Conservation (phyloP, 768 basidiomycete genomes). For the Suillus spraguei region DNA sequence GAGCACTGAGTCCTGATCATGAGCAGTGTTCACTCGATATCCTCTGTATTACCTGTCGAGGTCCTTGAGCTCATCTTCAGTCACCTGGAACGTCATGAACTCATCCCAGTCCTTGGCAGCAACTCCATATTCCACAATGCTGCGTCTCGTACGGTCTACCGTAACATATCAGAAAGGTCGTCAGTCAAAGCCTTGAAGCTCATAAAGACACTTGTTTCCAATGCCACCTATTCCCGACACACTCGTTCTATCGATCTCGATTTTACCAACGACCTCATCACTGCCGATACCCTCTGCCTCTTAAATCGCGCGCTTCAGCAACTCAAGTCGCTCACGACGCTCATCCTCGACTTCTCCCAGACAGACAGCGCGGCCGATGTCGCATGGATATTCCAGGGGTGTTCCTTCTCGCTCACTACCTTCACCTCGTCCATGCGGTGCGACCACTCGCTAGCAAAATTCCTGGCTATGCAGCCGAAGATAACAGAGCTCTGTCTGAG, state of each 20-base stretch:
- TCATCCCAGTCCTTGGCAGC: conserved; percentile 26
- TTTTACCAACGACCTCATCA: conserved; percentile 39
- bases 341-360: conserved; percentile 52
- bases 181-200: conserved; percentile 37
- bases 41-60: conserved; percentile 36
- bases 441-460: conserved; percentile 46
- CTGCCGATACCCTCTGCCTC: conserved; percentile 51
- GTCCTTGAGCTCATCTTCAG: conserved; percentile 36
- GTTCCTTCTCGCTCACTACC: conserved; percentile 45
- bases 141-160: conserved; percentile 38
- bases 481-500: conserved; percentile 58
- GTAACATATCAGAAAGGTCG: conserved; percentile 36
- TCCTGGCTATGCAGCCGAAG: conserved; percentile 51
- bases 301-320: conserved; percentile 45
- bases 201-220: conserved; percentile 42
- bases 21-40: background rate
- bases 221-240: conserved; percentile 37
- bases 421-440: conserved; percentile 63
- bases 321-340: conserved; percentile 41
- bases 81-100: conserved; percentile 27
- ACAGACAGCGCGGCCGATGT: conserved; percentile 36
- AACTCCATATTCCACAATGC: conserved; percentile 30
- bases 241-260: conserved; percentile 53
- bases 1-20: background rate
- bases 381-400: conserved; percentile 51